Evolutionary conservation across 2,329 filamentous ascomycete genomes (phyloP).

Genomic region (Fusarium sp.): DNA sequence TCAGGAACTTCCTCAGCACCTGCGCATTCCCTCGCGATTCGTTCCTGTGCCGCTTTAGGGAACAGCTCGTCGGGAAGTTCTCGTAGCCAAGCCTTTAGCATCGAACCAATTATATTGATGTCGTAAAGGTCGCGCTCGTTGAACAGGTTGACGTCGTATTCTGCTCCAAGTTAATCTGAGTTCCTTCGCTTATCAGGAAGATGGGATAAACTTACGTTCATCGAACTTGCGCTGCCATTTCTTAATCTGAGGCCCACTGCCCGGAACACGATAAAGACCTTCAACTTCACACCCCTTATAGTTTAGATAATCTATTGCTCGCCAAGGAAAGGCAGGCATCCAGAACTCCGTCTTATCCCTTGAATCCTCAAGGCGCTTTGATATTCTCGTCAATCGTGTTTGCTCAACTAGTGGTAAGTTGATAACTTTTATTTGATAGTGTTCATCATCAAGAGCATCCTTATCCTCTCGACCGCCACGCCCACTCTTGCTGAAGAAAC

Average conservation of each 20-base stretch:
- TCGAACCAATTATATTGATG: constrained; percentile 94
- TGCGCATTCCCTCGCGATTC: constrained; percentile 81
- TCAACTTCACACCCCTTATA: constrained; percentile 95
- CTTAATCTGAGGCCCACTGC: constrained; percentile 89
- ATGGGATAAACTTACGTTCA: constrained; percentile 65
- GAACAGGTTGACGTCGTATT: constrained; percentile 90
- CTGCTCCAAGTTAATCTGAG: constrained; percentile 53
- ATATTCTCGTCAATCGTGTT: constrained; percentile 89
- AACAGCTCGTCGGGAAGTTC: constrained; percentile 95
- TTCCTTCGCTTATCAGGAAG: neutral
- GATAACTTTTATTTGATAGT: constrained; percentile 86
- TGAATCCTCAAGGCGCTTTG: constrained; percentile 86
- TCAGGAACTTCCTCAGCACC: constrained; percentile 84
- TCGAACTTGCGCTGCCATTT: constrained; percentile 95
- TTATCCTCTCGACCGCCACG: constrained; percentile 75
- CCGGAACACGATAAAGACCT: constrained; percentile 90
- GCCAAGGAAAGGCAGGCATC: constrained; percentile 97
- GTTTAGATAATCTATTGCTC: constrained; percentile 95
- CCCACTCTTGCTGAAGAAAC: constrained; percentile 81
- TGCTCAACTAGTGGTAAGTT: constrained; percentile 89
- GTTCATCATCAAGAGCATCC: constrained; percentile 79
- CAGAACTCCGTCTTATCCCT: constrained; percentile 97
- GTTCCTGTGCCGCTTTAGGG: constrained; percentile 83
- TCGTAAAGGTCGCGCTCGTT: constrained; percentile 89
- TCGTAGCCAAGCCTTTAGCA: constrained; percentile 96